Evolutionary conservation across 306 rosid genomes (phyloP).

Genomic region (Ormosia semicastrata): DNA sequence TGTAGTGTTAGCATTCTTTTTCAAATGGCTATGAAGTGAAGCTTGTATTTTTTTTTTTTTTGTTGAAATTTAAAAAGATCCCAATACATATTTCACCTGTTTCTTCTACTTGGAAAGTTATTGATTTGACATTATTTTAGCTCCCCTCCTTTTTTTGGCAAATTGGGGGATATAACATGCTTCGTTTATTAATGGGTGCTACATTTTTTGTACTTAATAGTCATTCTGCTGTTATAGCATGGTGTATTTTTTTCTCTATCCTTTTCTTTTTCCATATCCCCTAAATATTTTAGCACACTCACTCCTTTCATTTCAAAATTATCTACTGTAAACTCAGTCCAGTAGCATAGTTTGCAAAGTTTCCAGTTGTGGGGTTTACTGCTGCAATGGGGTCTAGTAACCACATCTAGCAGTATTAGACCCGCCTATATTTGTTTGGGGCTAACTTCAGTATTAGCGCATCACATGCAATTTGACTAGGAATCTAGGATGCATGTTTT

Average conservation of each 20-base stretch:
- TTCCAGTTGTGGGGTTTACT: too few relatives aligned
- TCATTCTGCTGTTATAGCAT: too few relatives aligned
- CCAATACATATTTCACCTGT: neutral
- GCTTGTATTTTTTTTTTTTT: neutral
- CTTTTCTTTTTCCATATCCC: neutral
- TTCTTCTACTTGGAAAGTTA: neutral
- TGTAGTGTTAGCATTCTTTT: neutral
- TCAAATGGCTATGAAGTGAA: neutral
- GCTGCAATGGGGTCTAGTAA: neutral
- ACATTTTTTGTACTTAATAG: neutral
- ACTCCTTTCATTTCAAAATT: neutral
- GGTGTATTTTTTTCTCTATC: neutral
- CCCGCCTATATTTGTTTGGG: neutral
- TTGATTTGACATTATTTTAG: too few relatives aligned
- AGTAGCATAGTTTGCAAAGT: neutral
- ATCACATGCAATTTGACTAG: neutral
- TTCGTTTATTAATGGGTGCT: too few relatives aligned
- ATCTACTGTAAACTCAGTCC: neutral
- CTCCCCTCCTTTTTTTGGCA: neutral
- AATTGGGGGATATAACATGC: neutral
- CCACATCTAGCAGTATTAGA: neutral
- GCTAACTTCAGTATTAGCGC: neutral
- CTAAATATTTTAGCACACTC: neutral
- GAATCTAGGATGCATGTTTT: neutral
- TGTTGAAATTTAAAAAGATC: neutral